Percentiles rank a stretch among this genome's conserved stretches.
These are phyloP conservation scores for Metschnikowia aberdeeniae DNA, from an alignment of 805 yeast species.

Conservation along the genomic window DNA sequence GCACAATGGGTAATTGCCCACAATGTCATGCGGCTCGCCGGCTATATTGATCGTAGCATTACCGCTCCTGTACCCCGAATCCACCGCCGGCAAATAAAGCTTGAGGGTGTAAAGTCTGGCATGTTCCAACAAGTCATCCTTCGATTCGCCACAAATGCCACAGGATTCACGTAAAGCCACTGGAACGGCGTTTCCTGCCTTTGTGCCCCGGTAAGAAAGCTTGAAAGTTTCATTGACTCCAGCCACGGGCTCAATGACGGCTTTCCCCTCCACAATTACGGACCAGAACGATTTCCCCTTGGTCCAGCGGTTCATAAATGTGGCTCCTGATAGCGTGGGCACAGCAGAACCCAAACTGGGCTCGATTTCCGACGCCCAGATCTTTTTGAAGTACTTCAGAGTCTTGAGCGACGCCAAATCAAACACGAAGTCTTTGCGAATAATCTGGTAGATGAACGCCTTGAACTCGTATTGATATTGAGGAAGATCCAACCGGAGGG, in stretches of 20 bases:
- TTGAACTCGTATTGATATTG: constrained; percentile 43
- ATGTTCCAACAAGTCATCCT: constrained; percentile 68
- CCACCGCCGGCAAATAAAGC: constrained; percentile 30
- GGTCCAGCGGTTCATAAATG: constrained; percentile 38
- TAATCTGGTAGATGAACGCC: constrained; percentile 32
- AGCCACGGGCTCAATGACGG: constrained; percentile 80
- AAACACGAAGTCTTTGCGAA: constrained; percentile 31
- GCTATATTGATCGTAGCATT: constrained; percentile 13
- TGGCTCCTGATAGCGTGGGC: constrained; percentile 46
- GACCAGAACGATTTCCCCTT: constrained; percentile 51
- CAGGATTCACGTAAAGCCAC: constrained; percentile 75
- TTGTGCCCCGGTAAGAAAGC: constrained; percentile 27
- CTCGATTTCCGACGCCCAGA: constrained; percentile 76
- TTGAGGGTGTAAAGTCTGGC: constrained; percentile 72
- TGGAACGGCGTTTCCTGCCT: constrained; percentile 36
- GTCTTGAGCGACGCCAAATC: constrained; percentile 44
- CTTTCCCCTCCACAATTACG: constrained; percentile 73
- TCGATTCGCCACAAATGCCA: constrained; percentile 76
- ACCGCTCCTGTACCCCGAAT: constrained; percentile 7
- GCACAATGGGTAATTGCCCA: constrained; percentile 64
- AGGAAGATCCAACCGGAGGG: constrained; percentile 43
- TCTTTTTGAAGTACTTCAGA: constrained; percentile 56
- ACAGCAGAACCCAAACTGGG: constrained; percentile 22
- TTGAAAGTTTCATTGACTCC: constrained; percentile 76
- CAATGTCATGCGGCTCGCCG: constrained; percentile 24